Conservation (phyloP, 352 stramenopile species). For the Pythium rhizo-oryzae region DNA sequence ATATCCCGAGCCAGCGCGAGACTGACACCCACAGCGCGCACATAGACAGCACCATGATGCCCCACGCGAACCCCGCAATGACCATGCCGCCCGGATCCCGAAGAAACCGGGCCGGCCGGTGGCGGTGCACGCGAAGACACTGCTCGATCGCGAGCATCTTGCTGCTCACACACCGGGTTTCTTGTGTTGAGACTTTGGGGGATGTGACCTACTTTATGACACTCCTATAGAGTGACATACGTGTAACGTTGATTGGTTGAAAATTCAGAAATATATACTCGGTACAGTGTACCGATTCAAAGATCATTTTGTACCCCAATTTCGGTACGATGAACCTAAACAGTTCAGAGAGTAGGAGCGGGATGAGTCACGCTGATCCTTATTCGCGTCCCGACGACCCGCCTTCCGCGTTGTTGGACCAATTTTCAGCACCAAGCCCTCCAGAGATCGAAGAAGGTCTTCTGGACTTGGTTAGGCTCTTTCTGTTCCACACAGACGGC, state of each 20-base stretch:
- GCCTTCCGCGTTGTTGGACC: neutral
- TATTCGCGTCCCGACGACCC: neutral
- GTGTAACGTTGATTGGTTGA: neutral
- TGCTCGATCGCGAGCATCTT: conserved; percentile 18
- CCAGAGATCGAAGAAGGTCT: no score
- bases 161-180: no score
- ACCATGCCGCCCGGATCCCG: conserved; percentile 63
- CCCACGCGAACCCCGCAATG: conserved; percentile 65
- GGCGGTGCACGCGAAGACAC: conserved; percentile 20
- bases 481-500: neutral
- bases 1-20: conserved; percentile 56
- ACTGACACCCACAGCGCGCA: conserved; percentile 52
- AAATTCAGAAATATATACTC: neutral
- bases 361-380: neutral
- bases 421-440: no score
- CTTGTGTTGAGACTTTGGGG: no score
- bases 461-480: no score
- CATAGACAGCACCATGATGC: conserved; percentile 48
- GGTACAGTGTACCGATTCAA: conserved; percentile 3
- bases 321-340: conserved; percentile 7
- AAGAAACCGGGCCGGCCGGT: conserved; percentile 51
- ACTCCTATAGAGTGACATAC: neutral
- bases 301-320: neutral
- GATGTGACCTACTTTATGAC: no score
- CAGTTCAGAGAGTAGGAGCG: conserved; percentile 10